These are phyloP conservation scores for Daldinia childiae DNA, from an alignment of 495 filamentous ascomycete genomes.

Conservation along the genomic window DNA sequence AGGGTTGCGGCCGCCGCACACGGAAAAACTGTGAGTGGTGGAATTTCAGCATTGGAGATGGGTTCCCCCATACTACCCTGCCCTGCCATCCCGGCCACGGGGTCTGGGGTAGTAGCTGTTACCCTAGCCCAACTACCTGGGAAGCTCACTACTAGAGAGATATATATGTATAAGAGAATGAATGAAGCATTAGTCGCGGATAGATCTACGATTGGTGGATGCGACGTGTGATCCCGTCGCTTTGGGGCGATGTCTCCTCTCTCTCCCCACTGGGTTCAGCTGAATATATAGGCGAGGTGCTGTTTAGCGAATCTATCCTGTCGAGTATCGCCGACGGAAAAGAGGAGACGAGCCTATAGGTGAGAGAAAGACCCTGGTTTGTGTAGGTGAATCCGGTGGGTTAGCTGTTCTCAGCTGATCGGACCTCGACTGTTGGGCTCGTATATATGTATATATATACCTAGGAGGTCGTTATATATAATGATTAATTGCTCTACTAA, in stretches of 20 bases:
- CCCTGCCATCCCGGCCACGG: background rate
- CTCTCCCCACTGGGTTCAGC: constrained; percentile 16
- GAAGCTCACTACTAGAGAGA: no score
- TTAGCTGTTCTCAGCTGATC: background rate
- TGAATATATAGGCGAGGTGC: constrained; percentile 5
- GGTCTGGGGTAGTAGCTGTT: constrained; percentile 3
- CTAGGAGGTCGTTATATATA: background rate
- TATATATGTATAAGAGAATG: background rate
- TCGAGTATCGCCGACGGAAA: background rate
- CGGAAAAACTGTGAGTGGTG: constrained; percentile 33
- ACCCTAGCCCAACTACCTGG: background rate
- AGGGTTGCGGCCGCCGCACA: background rate
- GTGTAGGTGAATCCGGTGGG: background rate
- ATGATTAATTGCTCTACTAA: background rate
- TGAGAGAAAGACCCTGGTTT: background rate
- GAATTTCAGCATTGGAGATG: constrained; percentile 24
- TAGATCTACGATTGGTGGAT: constrained; percentile 13
- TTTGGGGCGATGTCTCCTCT: constrained; percentile 10
- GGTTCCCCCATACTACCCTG: constrained; percentile 26
- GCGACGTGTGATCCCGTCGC: constrained; percentile 10
- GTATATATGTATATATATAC: background rate
- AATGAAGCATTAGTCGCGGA: background rate
- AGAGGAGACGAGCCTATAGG: background rate
- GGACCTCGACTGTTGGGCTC: background rate
- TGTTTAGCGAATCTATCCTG: background rate